These are phyloP conservation scores for Apophysomyces trapeziformis DNA, from an alignment of 371 early-diverging fungal species.

Conservation along the genomic window DNA sequence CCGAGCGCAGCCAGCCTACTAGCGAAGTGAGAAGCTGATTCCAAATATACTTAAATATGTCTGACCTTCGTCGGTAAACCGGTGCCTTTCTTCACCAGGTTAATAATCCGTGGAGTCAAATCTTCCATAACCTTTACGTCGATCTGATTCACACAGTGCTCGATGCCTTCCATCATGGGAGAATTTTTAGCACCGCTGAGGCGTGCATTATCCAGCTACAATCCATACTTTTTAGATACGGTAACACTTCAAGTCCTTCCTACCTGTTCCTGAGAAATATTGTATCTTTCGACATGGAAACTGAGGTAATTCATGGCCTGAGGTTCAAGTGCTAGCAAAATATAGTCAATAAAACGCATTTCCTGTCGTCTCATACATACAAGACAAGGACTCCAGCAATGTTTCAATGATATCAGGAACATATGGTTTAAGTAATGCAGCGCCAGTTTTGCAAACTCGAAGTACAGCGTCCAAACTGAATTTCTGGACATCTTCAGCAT, in stretches of 20 bases:
- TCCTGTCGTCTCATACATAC: constrained; percentile 34
- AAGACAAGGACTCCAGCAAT: constrained; percentile 82
- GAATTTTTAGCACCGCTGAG: constrained; percentile 73
- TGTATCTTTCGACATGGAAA: constrained; percentile 89
- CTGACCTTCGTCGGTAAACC: constrained; percentile 90
- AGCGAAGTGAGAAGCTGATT: constrained; percentile 20
- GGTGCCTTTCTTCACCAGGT: constrained; percentile 81
- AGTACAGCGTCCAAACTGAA: constrained; percentile 84
- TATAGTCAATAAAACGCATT: neutral
- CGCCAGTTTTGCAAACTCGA: constrained; percentile 80
- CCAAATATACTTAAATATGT: constrained; percentile 18
- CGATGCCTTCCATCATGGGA: constrained; percentile 87
- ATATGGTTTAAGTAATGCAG: constrained; percentile 72
- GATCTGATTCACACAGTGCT: constrained; percentile 76
- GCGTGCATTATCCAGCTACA: constrained; percentile 72
- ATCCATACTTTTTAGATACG: neutral
- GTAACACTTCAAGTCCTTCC: neutral
- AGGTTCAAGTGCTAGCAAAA: constrained; percentile 51
- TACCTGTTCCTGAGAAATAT: constrained; percentile 84
- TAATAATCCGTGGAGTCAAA: constrained; percentile 69
- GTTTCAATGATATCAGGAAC: constrained; percentile 74
- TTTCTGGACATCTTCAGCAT: constrained; percentile 87
- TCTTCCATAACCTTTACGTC: constrained; percentile 69
- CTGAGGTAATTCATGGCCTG: constrained; percentile 80
- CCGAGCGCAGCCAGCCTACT: constrained; percentile 86